Conservation (phyloP, 2,329 filamentous ascomycete species). For the Acephala macrosclerotiorum region DNA sequence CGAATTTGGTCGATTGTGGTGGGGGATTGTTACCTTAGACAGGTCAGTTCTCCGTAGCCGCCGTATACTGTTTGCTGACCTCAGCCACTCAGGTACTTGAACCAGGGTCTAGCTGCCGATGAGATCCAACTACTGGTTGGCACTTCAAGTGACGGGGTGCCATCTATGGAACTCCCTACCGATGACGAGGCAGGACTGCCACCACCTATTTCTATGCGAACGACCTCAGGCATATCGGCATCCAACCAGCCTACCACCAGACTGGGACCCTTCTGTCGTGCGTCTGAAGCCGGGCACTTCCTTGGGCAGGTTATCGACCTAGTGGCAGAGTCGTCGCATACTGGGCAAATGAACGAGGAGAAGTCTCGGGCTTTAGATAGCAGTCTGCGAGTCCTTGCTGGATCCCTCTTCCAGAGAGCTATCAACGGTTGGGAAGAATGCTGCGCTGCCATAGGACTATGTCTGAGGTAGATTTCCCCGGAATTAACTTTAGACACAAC, state of each 20-base stretch:
- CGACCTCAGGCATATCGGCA: conserved; percentile 30
- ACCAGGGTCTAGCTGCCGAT: conserved; percentile 29
- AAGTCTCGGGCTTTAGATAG: conserved; percentile 24
- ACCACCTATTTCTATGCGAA: conserved; percentile 24
- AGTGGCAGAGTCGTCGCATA: conserved; percentile 24
- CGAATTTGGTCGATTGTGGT: conserved; percentile 35
- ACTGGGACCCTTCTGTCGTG: conserved; percentile 35
- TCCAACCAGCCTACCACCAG: conserved; percentile 31
- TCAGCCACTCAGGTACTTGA: conserved; percentile 28
- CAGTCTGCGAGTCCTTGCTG: conserved; percentile 25
- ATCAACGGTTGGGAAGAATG: conserved; percentile 38
- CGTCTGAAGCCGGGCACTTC: conserved; percentile 31
- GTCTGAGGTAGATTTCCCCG: conserved; percentile 26
- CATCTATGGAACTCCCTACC: conserved; percentile 32
- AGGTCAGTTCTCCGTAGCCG: conserved; percentile 17
- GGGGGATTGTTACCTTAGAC: conserved; percentile 34
- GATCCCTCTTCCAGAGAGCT: conserved; percentile 29
- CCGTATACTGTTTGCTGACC: conserved; percentile 4
- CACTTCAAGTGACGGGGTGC: conserved; percentile 22
- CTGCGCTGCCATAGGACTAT: conserved; percentile 34
- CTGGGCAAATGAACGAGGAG: conserved; percentile 23
- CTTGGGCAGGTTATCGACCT: conserved; percentile 32
- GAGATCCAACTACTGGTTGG: conserved; percentile 33
- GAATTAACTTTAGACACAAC: background rate
- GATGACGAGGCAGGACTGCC: conserved; percentile 31